Evolutionary conservation across 202 grass and related monocot genomes (phyloP), one percentile per base, ranked within the genome.

Genomic region (Cymbopogon flexuosus): DNA sequence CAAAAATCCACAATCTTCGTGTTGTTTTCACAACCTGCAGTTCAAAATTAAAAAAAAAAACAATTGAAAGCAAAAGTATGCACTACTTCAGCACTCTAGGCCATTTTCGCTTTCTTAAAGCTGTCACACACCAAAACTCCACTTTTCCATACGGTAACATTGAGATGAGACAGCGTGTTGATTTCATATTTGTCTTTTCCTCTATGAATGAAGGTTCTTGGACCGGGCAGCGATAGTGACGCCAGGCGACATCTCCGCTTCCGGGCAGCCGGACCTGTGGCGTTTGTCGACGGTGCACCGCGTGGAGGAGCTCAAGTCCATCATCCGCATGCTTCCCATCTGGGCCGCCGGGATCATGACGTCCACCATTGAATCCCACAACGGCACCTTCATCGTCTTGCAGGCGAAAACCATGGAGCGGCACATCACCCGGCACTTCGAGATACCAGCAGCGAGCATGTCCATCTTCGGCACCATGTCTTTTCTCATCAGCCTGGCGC

Each of bases 291-390:
- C 90, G 51, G 94, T 97, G 52, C 94, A 97, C 65, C 89, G 91
- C 43, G 86, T 94, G 33, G 94, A 97, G 76, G 94, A 97, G 82
- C 77, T 90, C 63, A 94, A 97, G 72, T 94, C 84, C 42, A 89
- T 97, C 62, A 36, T 97, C 7, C 85, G 94, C 4, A 77, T 97
- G 86, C 65, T 97, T 1, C 94, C 94, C 34, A 87, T 97, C 57
- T 94, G 94, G 89, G 86, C 72, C 0, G 72, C 45, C 39, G 49
- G 58, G 29, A 78, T 93, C 68, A 8, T 89, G 60, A 81, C 78
- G 39, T 73, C 89, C 61, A 78, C 86, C 27, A 46, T 81, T 5
- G 61, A 71, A 0, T 70, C 87, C 23, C 90, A 93, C 78, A 87
- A 85, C 43, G 46, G 88, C 78, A 62, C 90, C 39, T 89, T 93